Conservation (phyloP, 176 grass and related monocot species). For the Oryza australiensis region DNA sequence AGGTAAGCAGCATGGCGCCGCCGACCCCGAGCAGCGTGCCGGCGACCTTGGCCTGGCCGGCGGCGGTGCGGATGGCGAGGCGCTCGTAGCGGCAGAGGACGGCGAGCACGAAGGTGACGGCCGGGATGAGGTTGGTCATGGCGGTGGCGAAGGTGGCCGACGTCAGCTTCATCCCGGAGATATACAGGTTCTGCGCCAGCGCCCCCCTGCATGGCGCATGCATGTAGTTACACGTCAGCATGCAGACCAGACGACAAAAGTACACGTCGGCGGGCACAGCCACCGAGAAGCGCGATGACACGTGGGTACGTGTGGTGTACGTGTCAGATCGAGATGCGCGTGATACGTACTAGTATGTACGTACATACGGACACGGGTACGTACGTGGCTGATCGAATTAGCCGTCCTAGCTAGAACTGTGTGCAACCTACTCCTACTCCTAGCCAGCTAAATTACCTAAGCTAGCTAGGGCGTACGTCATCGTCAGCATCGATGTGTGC, state of each 20-base stretch:
- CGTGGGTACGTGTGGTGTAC: too few relatives aligned
- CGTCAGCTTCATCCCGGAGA: conserved; percentile 68
- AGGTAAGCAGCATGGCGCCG: conserved; percentile 90
- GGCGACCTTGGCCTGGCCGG: conserved; percentile 67
- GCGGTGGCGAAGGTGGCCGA: conserved; percentile 77
- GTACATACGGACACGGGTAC: not conserved
- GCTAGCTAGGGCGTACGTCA: not conserved
- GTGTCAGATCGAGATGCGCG: not conserved
- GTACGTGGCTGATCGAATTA: not conserved
- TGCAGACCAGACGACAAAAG: too few relatives aligned
- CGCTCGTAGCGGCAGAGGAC: conserved; percentile 79
- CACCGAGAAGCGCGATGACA: not conserved
- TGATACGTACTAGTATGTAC: too few relatives aligned
- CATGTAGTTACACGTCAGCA: not conserved
- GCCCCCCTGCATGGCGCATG: conserved; percentile 61
- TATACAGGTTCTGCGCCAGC: conserved; percentile 84
- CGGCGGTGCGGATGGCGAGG: conserved; percentile 36
- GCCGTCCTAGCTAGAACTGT: not conserved
- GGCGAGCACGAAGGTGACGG: conserved; percentile 71
- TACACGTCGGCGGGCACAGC: not conserved
- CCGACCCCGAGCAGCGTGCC: conserved; percentile 76
- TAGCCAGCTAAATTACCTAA: too few relatives aligned
- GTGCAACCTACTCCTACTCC: not conserved
- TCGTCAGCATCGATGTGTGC: not conserved
- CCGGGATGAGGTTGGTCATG: conserved; percentile 85